Evolutionary conservation across 2,329 filamentous ascomycete genomes (phyloP), one percentile per base, ranked within the genome.

Genomic region (Ascochyta clinopodiicola): DNA sequence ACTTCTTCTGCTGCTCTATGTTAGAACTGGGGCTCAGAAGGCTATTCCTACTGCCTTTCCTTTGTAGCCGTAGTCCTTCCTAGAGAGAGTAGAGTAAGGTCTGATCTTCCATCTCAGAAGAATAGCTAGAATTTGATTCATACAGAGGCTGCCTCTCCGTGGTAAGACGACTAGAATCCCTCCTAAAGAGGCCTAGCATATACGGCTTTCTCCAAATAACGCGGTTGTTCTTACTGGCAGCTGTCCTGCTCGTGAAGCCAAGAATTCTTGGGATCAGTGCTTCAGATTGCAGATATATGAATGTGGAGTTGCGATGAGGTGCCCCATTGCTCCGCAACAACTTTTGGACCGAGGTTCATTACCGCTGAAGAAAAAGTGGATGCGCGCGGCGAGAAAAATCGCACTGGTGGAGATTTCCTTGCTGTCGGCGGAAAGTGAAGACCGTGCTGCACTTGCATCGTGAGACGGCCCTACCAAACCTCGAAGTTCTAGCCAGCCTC

Each of bases 391-490:
- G 29, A 43, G 21, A 37, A 13, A 31, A 24, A 15, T 25, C 31
- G 24, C 7, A 27, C 29, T 24, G 12, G 9, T 21, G 21, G 40
- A 52, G 38, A 32, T 31, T 13, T 27, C 21, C 21, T 19, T 38
- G 38, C 38, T 37, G 38, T 48, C 34, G 44, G 27, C 29, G 29
- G 29, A 31, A 31, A 31, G 29, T 31, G 29, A 31, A 31, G 10
- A 39, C 21, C 29, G 37, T 43, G 10, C 39, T 35, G 38, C 32
- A 19, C 12, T 25, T 40, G 39, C 35, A 36, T 39, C 21, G 25
- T 40, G 35, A 31, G 21, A 45, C 27, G 49, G 34, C 51, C 29
- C 21, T 17, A 13, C 34, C 32, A 48, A 45, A 44, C 45, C 40
- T 35, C n/a, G n/a, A 49, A 22, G 40, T 36, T 15, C 7, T 21